These are phyloP conservation scores for Moricandia moricandioides DNA, from an alignment of 345 rosid species.

Conservation along the genomic window DNA sequence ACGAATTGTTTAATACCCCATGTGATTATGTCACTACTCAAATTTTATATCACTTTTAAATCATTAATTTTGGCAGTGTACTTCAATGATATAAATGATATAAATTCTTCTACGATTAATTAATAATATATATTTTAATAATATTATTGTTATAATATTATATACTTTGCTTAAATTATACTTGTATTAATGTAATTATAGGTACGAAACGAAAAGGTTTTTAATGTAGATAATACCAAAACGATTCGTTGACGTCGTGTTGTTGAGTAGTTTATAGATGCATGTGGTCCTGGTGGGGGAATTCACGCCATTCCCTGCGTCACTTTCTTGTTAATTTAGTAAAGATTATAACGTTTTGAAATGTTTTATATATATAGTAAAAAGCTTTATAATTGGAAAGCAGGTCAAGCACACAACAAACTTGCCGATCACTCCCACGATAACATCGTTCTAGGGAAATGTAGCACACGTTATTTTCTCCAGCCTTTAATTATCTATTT, in stretches of 20 bases:
- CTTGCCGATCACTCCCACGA: slow-evolving; percentile 8
- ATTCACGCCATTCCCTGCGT: slow-evolving; percentile 29
- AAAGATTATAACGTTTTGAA: not conserved
- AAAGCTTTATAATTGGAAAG: not conserved
- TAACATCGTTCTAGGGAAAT: slow-evolving; percentile 5
- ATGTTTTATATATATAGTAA: not conserved
- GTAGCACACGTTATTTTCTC: slow-evolving; percentile 28
- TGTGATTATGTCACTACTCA: slow-evolving; percentile 23
- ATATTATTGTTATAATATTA: not conserved
- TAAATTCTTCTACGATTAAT: not conserved
- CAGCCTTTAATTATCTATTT: slow-evolving; percentile 13
- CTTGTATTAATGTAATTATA: slow-evolving; percentile 6
- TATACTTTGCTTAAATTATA: slow-evolving; percentile 2
- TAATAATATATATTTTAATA: not conserved
- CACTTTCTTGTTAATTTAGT: not conserved
- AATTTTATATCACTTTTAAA: not conserved
- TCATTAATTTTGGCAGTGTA: not conserved
- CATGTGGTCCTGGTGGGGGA: slow-evolving; percentile 17
- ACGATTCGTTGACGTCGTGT: slow-evolving; percentile 36
- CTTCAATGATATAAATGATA: not conserved
- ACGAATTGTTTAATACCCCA: slow-evolving; percentile 20
- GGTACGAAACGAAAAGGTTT: not conserved
- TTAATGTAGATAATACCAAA: slow-evolving; percentile 2
- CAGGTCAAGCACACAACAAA: slow-evolving; percentile 12
- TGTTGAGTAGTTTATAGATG: not conserved